Conservation (phyloP, 805 yeast genomes). For the Suhomyces sp. region DNA sequence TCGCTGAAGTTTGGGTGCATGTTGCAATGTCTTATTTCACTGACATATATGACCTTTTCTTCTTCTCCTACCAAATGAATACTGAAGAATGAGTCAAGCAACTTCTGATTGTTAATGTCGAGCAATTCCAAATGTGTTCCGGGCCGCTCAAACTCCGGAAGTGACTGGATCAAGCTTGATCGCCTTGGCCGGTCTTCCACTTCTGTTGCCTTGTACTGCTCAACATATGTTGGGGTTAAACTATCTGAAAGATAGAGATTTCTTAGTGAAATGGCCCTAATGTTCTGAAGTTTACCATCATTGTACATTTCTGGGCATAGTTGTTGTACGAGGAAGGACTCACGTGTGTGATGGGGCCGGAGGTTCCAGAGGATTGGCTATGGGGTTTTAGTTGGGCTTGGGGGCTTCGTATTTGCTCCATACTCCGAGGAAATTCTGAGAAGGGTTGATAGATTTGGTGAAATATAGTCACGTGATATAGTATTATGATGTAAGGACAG, state of each 20-base stretch:
- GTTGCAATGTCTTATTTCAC: constrained; percentile 25
- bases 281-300: constrained; percentile 14
- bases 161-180: constrained; percentile 1
- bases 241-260: constrained; percentile 16
- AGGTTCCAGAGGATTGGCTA: too few relatives aligned
- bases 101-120: constrained; percentile 13
- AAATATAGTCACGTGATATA: too few relatives aligned
- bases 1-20: constrained; percentile 29
- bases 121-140: constrained; percentile 11
- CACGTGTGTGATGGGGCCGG: too few relatives aligned
- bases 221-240: too few relatives aligned
- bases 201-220: too few relatives aligned
- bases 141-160: constrained; percentile 5
- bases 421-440: too few relatives aligned
- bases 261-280: constrained; percentile 16
- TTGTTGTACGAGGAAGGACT: too few relatives aligned
- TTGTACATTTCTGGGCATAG: constrained; percentile 8
- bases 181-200: constrained; percentile 1
- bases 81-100: constrained; percentile 28
- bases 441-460: too few relatives aligned
- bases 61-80: constrained; percentile 17
- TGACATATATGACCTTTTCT: constrained; percentile 27
- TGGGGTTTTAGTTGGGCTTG: too few relatives aligned
- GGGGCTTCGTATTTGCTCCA: too few relatives aligned
- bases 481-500: too few relatives aligned